A percentile compares a stretch with the other conserved stretches of the same genome.
Evolutionary conservation across 176 grass and related monocot species (phyloP).

Genomic region (Zoysia japonica): DNA sequence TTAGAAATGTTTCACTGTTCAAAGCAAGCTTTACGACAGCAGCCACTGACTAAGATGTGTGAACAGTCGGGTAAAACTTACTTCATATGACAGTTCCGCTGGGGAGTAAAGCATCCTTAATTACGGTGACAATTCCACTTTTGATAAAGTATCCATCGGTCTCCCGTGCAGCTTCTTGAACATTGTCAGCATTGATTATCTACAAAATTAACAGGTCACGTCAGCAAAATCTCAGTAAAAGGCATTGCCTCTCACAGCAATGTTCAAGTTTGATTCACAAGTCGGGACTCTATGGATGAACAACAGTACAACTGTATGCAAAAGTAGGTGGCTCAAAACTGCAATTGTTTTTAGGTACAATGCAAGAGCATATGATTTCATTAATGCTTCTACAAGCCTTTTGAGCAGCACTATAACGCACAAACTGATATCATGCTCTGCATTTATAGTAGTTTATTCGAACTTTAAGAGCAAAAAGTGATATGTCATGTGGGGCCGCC

Average conservation of each 20-base stretch:
- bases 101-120: conserved; percentile 91
- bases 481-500: background rate
- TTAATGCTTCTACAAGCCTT: too few species aligned
- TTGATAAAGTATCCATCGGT: conserved; percentile 98
- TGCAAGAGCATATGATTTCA: too few species aligned
- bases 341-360: too few species aligned
- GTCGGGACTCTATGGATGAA: background rate
- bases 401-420: too few species aligned
- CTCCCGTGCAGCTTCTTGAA: conserved; percentile 88
- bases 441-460: background rate
- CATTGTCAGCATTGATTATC: conserved; percentile 83
- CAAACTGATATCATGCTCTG: too few species aligned
- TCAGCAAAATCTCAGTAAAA: conserved; percentile 7
- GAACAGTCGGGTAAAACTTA: conserved; percentile 20
- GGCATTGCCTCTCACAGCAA: background rate
- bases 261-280: conserved; percentile 7
- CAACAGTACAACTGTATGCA: background rate
- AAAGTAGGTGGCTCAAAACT: background rate
- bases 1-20: conserved; percentile 2
- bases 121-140: conserved; percentile 88
- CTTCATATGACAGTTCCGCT: conserved; percentile 82
- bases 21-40: conserved; percentile 13
- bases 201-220: conserved; percentile 31
- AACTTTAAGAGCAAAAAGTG: background rate
- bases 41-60: background rate